A percentile compares a stretch with the other conserved stretches of the same genome.
These are phyloP conservation scores for Wickerhamomyces bovis DNA, from an alignment of 805 yeast species.

Conservation along the genomic window DNA sequence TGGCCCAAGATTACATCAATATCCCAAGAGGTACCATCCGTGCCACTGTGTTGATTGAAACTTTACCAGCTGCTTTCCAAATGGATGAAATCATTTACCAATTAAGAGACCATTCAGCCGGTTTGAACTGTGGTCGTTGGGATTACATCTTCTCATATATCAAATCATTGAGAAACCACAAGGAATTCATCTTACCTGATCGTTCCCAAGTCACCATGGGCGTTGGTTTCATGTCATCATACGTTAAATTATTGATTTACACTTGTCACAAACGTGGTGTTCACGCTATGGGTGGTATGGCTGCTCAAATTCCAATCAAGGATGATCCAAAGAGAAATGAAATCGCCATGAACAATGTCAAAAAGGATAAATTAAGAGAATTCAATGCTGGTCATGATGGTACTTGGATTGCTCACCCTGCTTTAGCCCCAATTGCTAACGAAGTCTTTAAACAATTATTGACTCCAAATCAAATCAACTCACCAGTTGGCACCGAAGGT, in stretches of 20 bases:
- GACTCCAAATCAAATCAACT: conserved; percentile 69
- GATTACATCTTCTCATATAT: conserved; percentile 81
- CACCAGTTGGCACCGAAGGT: conserved; percentile 26
- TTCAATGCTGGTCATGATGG: conserved; percentile 80
- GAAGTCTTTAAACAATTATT: conserved; percentile 74
- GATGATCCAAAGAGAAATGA: conserved; percentile 57
- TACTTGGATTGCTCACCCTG: conserved; percentile 88
- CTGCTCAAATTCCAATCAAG: conserved; percentile 81
- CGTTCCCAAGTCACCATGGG: conserved; percentile 76
- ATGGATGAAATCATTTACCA: conserved; percentile 80
- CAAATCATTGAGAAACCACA: conserved; percentile 64
- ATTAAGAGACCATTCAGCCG: conserved; percentile 71
- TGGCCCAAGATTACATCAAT: conserved; percentile 65
- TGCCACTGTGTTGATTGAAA: conserved; percentile 78
- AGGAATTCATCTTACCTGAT: conserved; percentile 68
- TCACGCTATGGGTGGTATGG: conserved; percentile 90
- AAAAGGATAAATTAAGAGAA: conserved; percentile 71
- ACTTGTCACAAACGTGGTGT: conserved; percentile 74
- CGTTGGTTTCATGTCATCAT: conserved; percentile 75
- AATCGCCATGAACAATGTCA: conserved; percentile 65
- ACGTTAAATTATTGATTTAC: conserved; percentile 66
- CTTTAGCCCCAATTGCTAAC: conserved; percentile 66
- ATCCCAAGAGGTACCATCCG: conserved; percentile 73
- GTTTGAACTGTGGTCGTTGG: conserved; percentile 88
- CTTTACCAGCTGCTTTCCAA: conserved; percentile 80